phyloP scores from a whole-genome alignment of 306 rosid species.

The Sesbania bispinosa region DNA sequence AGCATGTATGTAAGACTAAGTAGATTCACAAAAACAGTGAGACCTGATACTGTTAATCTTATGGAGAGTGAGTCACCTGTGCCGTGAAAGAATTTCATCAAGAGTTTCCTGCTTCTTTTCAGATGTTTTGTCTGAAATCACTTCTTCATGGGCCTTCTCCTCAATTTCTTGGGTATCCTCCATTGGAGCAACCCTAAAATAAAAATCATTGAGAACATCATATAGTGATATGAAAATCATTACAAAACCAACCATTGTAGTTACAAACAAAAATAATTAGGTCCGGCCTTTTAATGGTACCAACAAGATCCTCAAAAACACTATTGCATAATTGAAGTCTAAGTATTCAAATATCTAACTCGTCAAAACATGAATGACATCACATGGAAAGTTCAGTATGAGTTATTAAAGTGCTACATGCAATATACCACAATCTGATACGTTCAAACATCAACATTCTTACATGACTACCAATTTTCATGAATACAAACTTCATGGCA shows the following conservation, averaged over 20 bases:
- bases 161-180: slow-evolving; percentile 55
- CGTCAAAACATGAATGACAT: background rate
- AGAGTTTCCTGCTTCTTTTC: slow-evolving; percentile 54
- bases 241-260: no score
- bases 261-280: background rate
- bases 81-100: slow-evolving; percentile 72
- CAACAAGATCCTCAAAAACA: background rate
- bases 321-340: background rate
- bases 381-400: background rate
- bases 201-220: background rate
- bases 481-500: background rate
- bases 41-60: background rate
- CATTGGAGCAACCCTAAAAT: slow-evolving; percentile 56
- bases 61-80: slow-evolving; percentile 32
- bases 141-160: slow-evolving; percentile 41
- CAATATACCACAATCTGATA: background rate
- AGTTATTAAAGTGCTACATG: background rate
- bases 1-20: no score
- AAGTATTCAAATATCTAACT: background rate
- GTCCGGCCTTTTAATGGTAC: background rate
- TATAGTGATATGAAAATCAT: background rate
- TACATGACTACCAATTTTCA: background rate
- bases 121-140: slow-evolving; percentile 41
- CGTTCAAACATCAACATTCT: background rate
- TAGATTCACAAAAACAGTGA: slow-evolving; percentile 3